Evolutionary conservation across 2,329 filamentous ascomycete genomes (phyloP).

Genomic region (Intubia oerlemansii): DNA sequence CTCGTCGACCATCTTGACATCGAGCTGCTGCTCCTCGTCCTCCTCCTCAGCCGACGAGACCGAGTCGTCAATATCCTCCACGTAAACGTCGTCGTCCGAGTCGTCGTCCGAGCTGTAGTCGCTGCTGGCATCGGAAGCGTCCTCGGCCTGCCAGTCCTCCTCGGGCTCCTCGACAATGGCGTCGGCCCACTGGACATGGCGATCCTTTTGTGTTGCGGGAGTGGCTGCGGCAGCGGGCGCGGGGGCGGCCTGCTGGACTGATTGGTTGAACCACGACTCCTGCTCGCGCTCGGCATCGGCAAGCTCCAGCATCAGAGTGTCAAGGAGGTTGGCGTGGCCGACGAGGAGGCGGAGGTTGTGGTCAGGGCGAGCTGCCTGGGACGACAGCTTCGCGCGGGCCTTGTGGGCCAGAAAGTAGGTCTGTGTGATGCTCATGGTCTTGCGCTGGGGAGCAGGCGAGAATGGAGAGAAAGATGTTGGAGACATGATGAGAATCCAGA

Average conservation of each 20-base stretch:
- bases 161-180: slow-evolving; percentile 50
- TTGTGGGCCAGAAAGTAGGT: slow-evolving; percentile 98
- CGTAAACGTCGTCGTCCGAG: slow-evolving; percentile 24
- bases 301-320: slow-evolving; percentile 75
- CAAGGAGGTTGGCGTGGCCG: slow-evolving; percentile 94
- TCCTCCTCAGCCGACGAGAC: slow-evolving; percentile 13
- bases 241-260: slow-evolving; percentile 50
- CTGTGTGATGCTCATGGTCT: slow-evolving; percentile 94
- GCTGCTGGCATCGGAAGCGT: slow-evolving; percentile 28
- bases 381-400: slow-evolving; percentile 86
- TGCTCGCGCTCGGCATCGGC: slow-evolving; percentile 89
- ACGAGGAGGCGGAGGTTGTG: slow-evolving; percentile 91
- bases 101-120: slow-evolving; percentile 20
- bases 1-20: slow-evolving; percentile 8
- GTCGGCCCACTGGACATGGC: slow-evolving; percentile 77
- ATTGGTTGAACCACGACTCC: slow-evolving; percentile 95
- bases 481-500: too few species aligned
- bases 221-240: slow-evolving; percentile 12
- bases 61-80: slow-evolving; percentile 16
- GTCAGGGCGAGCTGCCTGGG: slow-evolving; percentile 72
- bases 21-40: slow-evolving; percentile 23
- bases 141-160: slow-evolving; percentile 48
- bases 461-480: too few species aligned
- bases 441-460: slow-evolving; percentile 25
- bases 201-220: slow-evolving; percentile 20